phyloP scores from a whole-genome alignment of 1,284 basidiomycete genomes.

The Leucoagaricus sp. region DNA sequence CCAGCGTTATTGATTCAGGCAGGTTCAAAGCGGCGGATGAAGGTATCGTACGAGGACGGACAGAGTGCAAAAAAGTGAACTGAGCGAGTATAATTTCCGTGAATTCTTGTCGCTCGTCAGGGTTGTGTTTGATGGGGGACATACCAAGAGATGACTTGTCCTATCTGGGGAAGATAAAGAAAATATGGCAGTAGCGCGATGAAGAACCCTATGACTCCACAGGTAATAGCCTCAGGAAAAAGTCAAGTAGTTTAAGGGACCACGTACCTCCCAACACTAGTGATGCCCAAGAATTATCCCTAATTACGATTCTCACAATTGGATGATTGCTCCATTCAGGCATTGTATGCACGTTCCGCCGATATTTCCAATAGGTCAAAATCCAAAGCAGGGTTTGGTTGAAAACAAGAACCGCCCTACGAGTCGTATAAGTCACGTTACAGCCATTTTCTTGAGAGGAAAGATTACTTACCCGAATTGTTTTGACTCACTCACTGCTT shows the following conservation, averaged over 20 bases:
- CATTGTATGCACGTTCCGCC: neutral
- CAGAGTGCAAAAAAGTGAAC: neutral
- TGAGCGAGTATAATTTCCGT: neutral
- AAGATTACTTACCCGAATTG: neutral
- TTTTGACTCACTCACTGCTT: too few species aligned
- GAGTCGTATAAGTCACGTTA: neutral
- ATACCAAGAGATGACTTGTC: neutral
- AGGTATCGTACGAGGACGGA: neutral
- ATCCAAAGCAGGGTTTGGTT: neutral
- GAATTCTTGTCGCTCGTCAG: neutral
- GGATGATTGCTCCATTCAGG: neutral
- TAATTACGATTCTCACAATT: neutral
- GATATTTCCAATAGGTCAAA: neutral
- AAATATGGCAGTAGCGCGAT: neutral
- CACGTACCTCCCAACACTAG: neutral
- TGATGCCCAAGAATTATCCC: constrained; percentile 6
- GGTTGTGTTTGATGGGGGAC: neutral
- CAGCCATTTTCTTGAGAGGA: too few species aligned
- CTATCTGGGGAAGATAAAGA: neutral
- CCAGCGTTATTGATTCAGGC: too few species aligned
- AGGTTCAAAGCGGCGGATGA: too few species aligned
- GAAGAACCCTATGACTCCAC: neutral
- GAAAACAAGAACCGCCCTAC: neutral
- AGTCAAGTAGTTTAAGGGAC: too few species aligned
- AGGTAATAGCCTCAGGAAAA: neutral